phyloP scores from a whole-genome alignment of 306 rosid genomes.

The Fragaria iinumae region DNA sequence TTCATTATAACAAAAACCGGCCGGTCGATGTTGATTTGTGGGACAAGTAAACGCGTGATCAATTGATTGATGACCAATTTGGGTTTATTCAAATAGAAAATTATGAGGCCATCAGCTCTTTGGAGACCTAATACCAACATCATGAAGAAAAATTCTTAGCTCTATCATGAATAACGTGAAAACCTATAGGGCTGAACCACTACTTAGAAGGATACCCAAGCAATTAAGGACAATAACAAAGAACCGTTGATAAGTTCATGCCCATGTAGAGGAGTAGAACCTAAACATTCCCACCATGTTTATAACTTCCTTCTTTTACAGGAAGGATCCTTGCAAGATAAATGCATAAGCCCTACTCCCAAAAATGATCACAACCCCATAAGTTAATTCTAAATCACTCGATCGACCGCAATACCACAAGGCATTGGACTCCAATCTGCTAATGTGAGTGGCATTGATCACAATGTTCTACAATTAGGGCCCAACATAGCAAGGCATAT shows the following conservation, averaged over 20 bases:
- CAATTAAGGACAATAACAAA: too few relatives aligned
- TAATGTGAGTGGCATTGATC: neutral
- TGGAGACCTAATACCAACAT: neutral
- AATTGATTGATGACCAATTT: neutral
- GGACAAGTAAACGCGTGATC: neutral
- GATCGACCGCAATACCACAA: too few relatives aligned
- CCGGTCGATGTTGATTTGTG: neutral
- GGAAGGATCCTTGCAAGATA: too few relatives aligned
- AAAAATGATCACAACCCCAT: too few relatives aligned
- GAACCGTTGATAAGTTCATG: too few relatives aligned
- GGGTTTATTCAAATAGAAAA: neutral
- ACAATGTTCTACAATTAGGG: too few relatives aligned
- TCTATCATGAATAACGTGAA: neutral
- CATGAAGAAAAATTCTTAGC: too few relatives aligned
- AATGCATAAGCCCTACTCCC: too few relatives aligned
- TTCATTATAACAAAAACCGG: neutral
- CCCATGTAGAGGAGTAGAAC: too few relatives aligned
- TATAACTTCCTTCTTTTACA: too few relatives aligned
- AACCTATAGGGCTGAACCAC: neutral
- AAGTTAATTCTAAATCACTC: too few relatives aligned
- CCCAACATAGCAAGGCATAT: neutral
- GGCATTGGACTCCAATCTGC: neutral
- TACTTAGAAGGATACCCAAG: neutral
- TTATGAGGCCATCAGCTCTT: neutral
- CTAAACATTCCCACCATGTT: too few relatives aligned